Evolutionary conservation across 768 basidiomycete genomes (phyloP), one percentile per base, ranked within the genome.

Genomic region (Flagelloscypha sp.): DNA sequence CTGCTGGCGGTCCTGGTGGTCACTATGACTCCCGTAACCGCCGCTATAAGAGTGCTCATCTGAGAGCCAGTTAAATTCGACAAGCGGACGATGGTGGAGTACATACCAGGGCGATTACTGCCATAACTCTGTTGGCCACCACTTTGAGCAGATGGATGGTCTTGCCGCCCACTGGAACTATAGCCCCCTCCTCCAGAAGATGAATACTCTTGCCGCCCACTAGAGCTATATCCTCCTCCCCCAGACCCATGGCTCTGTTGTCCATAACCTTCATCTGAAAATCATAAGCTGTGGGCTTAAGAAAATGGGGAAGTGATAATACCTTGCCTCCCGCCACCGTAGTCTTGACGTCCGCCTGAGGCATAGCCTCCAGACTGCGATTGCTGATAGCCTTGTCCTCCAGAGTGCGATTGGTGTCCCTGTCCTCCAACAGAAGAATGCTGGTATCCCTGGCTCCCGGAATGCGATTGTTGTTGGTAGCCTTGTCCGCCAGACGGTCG

Each of bases 241-340:
- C 16, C 13, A 22, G 12, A 7, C 24, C 19, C 33, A 7, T 34
- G 15, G 9, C 20, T 8, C 21, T 16, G 7, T 9, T 29, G 25
- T 30, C 19, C 35, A 20, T 47, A 23, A 15, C 35, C 43, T 17
- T 37, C 42, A 29, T 43, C 35, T 23, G 13, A 24, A 16, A 27
- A 30, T 24, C 35, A n/a, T 25, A n/a, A n/a, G n/a, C n/a, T n/a
- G n/a, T n/a, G n/a, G n/a, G n/a, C n/a, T n/a, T n/a, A n/a, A n/a
- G n/a, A n/a, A n/a, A n/a, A n/a, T n/a, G n/a, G n/a, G n/a, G n/a
- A n/a, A n/a, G n/a, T n/a, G n/a, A n/a, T n/a, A n/a, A n/a, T n/a
- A n/a, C n/a, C n/a, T n/a, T n/a, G n/a, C n/a, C n/a, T n/a, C n/a
- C 28, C 9, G 11, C 15, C 32, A 25, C 16, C 15, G 35, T 33